These are phyloP conservation scores for Monosporascus sp. DNA, from an alignment of 2,329 filamentous ascomycete species.

Conservation along the genomic window DNA sequence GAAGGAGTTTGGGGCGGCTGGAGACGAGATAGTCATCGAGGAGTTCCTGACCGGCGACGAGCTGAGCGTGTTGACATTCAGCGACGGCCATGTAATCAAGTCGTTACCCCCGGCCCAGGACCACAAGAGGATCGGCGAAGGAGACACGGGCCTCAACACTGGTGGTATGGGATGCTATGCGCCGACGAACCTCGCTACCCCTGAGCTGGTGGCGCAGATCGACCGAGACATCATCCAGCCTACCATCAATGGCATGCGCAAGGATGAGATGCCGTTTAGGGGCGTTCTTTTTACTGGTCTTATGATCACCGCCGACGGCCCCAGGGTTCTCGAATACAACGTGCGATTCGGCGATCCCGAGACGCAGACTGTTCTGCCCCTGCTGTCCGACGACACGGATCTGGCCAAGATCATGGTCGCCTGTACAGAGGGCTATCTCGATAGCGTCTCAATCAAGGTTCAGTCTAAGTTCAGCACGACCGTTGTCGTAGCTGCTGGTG, in stretches of 20 bases:
- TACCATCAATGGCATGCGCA: constrained; percentile 81
- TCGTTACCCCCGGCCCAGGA: constrained; percentile 90
- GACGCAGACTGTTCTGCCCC: constrained; percentile 72
- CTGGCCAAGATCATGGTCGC: constrained; percentile 85
- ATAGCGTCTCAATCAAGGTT: constrained; percentile 63
- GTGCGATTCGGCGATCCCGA: constrained; percentile 76
- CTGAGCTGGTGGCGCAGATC: constrained; percentile 70
- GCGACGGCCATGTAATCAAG: constrained; percentile 78
- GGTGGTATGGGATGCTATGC: constrained; percentile 98
- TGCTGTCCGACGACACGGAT: constrained; percentile 74
- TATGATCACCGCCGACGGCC: constrained; percentile 70
- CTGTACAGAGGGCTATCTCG: constrained; percentile 70
- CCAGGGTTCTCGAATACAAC: constrained; percentile 74
- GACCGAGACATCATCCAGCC: constrained; percentile 81
- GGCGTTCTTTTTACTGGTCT: constrained; percentile 79
- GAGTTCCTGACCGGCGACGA: constrained; percentile 91
- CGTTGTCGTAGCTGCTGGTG: constrained; percentile 87
- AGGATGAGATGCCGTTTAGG: constrained; percentile 67
- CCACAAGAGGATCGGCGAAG: constrained; percentile 91
- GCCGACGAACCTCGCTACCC: constrained; percentile 74
- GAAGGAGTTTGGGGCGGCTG: constrained; percentile 79
- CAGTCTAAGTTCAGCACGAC: constrained; percentile 73
- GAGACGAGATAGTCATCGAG: constrained; percentile 90
- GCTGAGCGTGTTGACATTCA: constrained; percentile 85
- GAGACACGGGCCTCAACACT: constrained; percentile 86